Conservation (phyloP, 768 basidiomycete genomes). For the Fomitopsis pulvina region DNA sequence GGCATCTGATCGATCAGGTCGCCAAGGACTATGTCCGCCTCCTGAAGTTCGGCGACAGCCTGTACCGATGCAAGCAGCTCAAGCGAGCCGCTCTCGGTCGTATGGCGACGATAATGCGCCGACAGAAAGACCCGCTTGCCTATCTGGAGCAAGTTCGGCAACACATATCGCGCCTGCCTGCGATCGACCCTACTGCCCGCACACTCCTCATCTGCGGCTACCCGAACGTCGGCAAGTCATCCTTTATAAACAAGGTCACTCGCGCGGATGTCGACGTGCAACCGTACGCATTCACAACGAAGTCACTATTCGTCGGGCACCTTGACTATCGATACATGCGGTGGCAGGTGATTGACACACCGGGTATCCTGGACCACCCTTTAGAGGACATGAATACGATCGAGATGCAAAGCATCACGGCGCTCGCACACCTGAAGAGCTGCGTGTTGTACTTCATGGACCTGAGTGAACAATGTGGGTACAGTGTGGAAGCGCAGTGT, state of each 20-base stretch:
- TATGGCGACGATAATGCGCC: constrained; percentile 98
- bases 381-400: constrained; percentile 99
- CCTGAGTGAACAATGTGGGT: constrained; percentile 96
- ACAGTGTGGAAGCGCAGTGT: constrained; percentile 96
- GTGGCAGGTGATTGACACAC: constrained; percentile 99
- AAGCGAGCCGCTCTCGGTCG: constrained; percentile 97
- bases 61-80: constrained; percentile 98
- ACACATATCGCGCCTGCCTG: constrained; percentile 96
- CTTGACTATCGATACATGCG: constrained; percentile 98
- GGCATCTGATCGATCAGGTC: constrained; percentile 95
- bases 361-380: constrained; percentile 95
- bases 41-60: constrained; percentile 95
- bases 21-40: constrained; percentile 96
- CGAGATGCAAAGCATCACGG: constrained; percentile 99
- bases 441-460: constrained; percentile 99
- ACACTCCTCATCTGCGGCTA: constrained; percentile 98
- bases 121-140: constrained; percentile 97
- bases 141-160: constrained; percentile 99
- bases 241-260: constrained; percentile 99
- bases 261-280: constrained; percentile 99
- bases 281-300: constrained; percentile 99
- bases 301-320: constrained; percentile 97
- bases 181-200: constrained; percentile 96
- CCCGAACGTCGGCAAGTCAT: constrained; percentile 98
- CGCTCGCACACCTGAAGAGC: constrained; percentile 90